Evolutionary conservation across 495 filamentous ascomycete genomes (phyloP).

Genomic region (Darksidea phi): DNA sequence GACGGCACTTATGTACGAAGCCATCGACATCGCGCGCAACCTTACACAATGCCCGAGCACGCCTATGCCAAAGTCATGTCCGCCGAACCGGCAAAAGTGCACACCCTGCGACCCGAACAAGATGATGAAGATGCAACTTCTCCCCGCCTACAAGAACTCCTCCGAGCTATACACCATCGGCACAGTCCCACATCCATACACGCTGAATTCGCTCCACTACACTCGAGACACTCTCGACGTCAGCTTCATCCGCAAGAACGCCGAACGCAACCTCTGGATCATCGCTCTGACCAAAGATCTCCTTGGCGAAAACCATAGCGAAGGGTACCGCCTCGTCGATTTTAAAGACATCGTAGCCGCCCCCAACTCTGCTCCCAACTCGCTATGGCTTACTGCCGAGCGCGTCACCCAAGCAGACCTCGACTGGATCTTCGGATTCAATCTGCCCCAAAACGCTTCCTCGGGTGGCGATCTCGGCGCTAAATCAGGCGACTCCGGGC

Average conservation of each 20-base stretch:
- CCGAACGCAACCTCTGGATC: constrained; percentile 80
- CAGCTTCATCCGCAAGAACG: constrained; percentile 70
- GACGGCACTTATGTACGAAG: constrained; percentile 66
- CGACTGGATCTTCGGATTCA: constrained; percentile 89
- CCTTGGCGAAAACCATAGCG: constrained; percentile 58
- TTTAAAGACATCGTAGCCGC: constrained; percentile 83
- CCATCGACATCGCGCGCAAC: constrained; percentile 65
- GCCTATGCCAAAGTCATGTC: constrained; percentile 75
- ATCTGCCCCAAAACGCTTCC: constrained; percentile 58
- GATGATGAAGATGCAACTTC: constrained; percentile 46
- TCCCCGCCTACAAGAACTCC: constrained; percentile 39
- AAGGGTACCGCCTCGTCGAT: constrained; percentile 61
- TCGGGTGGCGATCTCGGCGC: constrained; percentile 49
- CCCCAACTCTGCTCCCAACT: constrained; percentile 55
- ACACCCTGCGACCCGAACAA: constrained; percentile 64
- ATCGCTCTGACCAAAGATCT: constrained; percentile 67
- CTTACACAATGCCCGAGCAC: constrained; percentile 70
- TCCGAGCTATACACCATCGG: constrained; percentile 71
- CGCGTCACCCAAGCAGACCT: constrained; percentile 59
- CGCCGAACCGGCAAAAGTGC: constrained; percentile 75
- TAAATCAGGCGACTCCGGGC: background rate
- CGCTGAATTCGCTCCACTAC: constrained; percentile 62
- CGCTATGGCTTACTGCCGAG: constrained; percentile 83
- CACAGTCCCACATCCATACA: constrained; percentile 88
- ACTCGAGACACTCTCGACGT: constrained; percentile 56